Conservation (phyloP, 106 monocot genomes). For the Allium sativum region DNA sequence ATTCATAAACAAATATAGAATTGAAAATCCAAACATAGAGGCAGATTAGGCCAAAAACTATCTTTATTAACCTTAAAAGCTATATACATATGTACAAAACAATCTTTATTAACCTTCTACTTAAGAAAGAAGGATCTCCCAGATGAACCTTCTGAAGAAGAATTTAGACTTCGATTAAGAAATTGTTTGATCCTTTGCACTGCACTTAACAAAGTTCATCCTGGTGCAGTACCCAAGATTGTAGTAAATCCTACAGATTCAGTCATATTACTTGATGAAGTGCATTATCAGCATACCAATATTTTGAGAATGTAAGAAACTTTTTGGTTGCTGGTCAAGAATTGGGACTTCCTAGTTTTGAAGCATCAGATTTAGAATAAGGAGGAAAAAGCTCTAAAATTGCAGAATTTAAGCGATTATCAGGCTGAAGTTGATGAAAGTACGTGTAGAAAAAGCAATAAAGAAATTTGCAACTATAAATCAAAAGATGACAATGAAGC, state of each 20-base stretch:
- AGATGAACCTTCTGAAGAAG: slow-evolving; percentile 84
- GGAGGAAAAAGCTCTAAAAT: slow-evolving; percentile 80
- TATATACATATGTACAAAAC: no score
- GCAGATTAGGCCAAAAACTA: no score
- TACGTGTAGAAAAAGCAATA: slow-evolving; percentile 22
- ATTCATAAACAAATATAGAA: no score
- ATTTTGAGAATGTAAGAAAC: slow-evolving; percentile 96
- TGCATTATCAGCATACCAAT: slow-evolving; percentile 82
- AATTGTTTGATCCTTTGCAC: slow-evolving; percentile 84
- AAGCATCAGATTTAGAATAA: slow-evolving; percentile 95
- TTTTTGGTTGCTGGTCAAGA: slow-evolving; percentile 77
- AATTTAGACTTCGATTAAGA: slow-evolving; percentile 71
- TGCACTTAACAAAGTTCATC: slow-evolving; percentile 82
- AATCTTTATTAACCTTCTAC: no score
- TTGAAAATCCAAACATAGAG: no score
- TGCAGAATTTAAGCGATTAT: slow-evolving; percentile 26
- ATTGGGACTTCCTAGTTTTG: slow-evolving; percentile 80
- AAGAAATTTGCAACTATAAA: slow-evolving; percentile 5
- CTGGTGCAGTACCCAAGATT: slow-evolving; percentile 90
- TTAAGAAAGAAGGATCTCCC: slow-evolving; percentile 92
- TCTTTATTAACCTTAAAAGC: no score
- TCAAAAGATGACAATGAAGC: slow-evolving; percentile 23
- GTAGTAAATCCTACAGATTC: slow-evolving; percentile 63
- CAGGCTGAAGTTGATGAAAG: slow-evolving; percentile 33
- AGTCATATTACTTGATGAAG: slow-evolving; percentile 56